Evolutionary conservation across 2,329 filamentous ascomycete species (phyloP).

Genomic region (Coniochaeta sp.): DNA sequence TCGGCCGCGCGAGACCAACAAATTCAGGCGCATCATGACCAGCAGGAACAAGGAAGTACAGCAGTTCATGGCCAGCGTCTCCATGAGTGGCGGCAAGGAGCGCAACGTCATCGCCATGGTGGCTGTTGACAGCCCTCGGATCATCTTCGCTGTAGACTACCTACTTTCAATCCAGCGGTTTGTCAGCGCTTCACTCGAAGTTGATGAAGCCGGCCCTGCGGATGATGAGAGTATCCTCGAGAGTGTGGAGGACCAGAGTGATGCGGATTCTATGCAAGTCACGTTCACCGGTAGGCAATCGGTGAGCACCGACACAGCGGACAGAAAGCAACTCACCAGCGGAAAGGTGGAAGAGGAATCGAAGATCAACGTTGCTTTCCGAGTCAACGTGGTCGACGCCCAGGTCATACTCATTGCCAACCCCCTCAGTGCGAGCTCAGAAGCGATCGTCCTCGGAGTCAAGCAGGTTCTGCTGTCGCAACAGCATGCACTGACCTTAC

Average conservation of each 20-base stretch:
- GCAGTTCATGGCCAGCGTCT: conserved; percentile 96
- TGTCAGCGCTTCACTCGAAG: conserved; percentile 61
- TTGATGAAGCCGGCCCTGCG: conserved; percentile 49
- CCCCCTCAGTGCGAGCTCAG: conserved; percentile 79
- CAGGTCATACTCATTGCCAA: conserved; percentile 97
- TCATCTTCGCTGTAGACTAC: conserved; percentile 96
- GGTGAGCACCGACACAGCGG: conserved; percentile 12
- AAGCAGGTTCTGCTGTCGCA: conserved; percentile 90
- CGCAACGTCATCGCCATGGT: conserved; percentile 82
- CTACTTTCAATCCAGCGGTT: conserved; percentile 85
- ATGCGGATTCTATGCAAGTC: conserved; percentile 49
- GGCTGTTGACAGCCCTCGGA: conserved; percentile 86
- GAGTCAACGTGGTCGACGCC: conserved; percentile 90
- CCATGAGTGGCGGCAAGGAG: conserved; percentile 79
- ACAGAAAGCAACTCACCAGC: background rate
- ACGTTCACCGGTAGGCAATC: conserved; percentile 31
- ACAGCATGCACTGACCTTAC: conserved; percentile 88
- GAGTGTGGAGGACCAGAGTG: conserved; percentile 46
- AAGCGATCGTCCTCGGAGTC: conserved; percentile 90
- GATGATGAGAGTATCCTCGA: conserved; percentile 45
- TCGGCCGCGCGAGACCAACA: conserved; percentile 82
- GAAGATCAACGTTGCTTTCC: conserved; percentile 72
- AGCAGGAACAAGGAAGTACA: conserved; percentile 91
- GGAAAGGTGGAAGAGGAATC: conserved; percentile 14
- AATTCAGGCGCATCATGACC: conserved; percentile 97